Evolutionary conservation across 1,139 yeast genomes (phyloP).

Genomic region (Kurtzmaniella quercitrusa): DNA sequence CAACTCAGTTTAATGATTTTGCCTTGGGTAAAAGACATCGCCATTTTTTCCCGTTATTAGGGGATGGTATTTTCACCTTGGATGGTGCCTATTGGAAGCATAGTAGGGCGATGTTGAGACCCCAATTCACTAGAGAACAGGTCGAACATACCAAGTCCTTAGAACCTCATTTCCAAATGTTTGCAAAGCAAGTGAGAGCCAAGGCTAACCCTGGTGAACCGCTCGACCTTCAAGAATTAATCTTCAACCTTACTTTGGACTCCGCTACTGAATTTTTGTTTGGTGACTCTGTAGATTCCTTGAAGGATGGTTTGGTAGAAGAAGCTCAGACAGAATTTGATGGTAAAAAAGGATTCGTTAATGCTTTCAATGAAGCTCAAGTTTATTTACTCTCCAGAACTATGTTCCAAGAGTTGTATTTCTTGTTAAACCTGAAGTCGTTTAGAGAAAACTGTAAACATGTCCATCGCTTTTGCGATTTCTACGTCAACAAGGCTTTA

Average conservation of each 20-base stretch:
- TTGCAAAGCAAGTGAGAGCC: conserved; percentile 27
- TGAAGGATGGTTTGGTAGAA: conserved; percentile 20
- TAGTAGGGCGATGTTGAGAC: conserved; percentile 54
- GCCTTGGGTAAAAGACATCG: conserved; percentile 46
- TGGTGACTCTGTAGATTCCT: conserved; percentile 48
- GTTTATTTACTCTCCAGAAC: conserved; percentile 30
- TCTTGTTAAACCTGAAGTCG: conserved; percentile 24
- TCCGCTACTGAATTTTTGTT: conserved; percentile 57
- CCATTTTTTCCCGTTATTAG: conserved; percentile 41
- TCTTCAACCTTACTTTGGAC: conserved; percentile 51
- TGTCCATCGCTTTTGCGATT: conserved; percentile 33
- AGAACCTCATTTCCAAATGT: conserved; percentile 42
- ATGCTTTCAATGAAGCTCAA: conserved; percentile 41
- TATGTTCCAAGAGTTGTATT: conserved; percentile 31
- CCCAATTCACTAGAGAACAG: conserved; percentile 56
- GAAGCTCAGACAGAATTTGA: conserved; percentile 17
- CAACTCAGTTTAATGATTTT: conserved; percentile 48
- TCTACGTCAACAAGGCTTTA: conserved; percentile 29
- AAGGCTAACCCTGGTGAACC: conserved; percentile 23
- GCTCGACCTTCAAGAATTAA: conserved; percentile 46
- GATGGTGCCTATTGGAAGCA: conserved; percentile 58
- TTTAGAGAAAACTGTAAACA: conserved; percentile 25
- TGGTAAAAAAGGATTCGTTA: conserved; percentile 37
- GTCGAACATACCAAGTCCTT: conserved; percentile 45
- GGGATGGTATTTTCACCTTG: conserved; percentile 56